Conservation (phyloP, 495 filamentous ascomycete species). For the Tuber aestivum region DNA sequence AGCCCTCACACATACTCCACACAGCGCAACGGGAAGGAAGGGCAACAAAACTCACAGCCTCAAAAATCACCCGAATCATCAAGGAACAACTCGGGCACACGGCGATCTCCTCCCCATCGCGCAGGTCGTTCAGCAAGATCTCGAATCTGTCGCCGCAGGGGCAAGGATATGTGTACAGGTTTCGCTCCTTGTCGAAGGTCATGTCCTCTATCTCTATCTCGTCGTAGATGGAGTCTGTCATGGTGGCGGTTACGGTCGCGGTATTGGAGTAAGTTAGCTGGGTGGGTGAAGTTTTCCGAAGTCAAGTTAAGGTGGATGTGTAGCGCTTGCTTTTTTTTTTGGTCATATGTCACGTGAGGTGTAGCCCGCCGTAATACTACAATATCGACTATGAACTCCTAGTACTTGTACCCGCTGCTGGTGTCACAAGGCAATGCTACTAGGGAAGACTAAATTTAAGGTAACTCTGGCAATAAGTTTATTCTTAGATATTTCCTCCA, state of each 20-base stretch:
- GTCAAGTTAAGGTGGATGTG: neutral
- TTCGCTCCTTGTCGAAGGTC: constrained; percentile 75
- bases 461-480: no score
- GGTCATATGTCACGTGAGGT: neutral
- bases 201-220: constrained; percentile 99
- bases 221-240: constrained; percentile 84
- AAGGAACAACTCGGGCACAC: constrained; percentile 95
- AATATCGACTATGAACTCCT: no score
- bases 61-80: constrained; percentile 93
- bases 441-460: no score
- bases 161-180: constrained; percentile 93
- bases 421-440: no score
- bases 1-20: neutral
- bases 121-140: constrained; percentile 76
- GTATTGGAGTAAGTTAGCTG: neutral
- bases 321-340: neutral
- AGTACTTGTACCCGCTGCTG: no score
- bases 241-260: constrained; percentile 41
- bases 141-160: constrained; percentile 97
- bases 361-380: no score
- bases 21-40: neutral
- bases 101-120: constrained; percentile 82
- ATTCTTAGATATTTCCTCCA: no score
- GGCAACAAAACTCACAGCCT: constrained; percentile 52
- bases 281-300: neutral